A percentile compares a stretch with the other conserved stretches of the same genome.
These are phyloP conservation scores for Cylindricascospora bacillispora DNA, from an alignment of 1,139 yeast species.

Conservation along the genomic window DNA sequence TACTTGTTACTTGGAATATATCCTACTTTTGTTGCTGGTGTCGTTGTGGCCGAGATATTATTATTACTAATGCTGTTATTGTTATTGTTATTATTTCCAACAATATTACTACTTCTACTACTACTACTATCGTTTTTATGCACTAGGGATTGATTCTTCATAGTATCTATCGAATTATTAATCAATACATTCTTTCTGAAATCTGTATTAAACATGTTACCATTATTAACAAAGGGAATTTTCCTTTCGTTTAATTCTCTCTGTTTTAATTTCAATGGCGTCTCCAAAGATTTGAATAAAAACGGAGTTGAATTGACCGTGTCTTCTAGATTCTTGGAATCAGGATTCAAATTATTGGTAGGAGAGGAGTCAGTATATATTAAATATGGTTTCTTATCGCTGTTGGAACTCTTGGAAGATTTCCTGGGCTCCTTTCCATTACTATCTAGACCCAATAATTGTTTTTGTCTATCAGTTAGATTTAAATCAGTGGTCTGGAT, in stretches of 20 bases:
- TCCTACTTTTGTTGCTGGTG: constrained; percentile 12
- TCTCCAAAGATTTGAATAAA: constrained; percentile 22
- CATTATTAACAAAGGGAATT: not conserved
- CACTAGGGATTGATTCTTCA: constrained; percentile 2
- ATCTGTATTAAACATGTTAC: constrained; percentile 1
- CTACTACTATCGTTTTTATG: constrained; percentile 1
- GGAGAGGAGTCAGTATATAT: not conserved
- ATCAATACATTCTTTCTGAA: constrained; percentile 4
- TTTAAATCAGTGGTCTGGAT: constrained; percentile 30
- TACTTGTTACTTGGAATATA: constrained; percentile 33
- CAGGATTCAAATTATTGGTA: constrained; percentile 1
- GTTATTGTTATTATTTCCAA: constrained; percentile 2
- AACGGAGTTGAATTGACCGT: constrained; percentile 20
- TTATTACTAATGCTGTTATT: constrained; percentile 1
- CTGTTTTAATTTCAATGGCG: constrained; percentile 16
- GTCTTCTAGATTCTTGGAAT: no score
- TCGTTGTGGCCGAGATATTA: not conserved
- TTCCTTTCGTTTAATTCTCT: not conserved
- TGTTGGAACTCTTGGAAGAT: not conserved
- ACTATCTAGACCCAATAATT: constrained; percentile 29
- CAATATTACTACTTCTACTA: constrained; percentile 12
- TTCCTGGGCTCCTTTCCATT: no score
- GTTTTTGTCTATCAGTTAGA: constrained; percentile 31
- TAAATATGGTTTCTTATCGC: not conserved
- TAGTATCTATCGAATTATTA: constrained; percentile 9